phyloP scores from a whole-genome alignment of 1,139 yeast species.

The Geotrichum europaeum region DNA sequence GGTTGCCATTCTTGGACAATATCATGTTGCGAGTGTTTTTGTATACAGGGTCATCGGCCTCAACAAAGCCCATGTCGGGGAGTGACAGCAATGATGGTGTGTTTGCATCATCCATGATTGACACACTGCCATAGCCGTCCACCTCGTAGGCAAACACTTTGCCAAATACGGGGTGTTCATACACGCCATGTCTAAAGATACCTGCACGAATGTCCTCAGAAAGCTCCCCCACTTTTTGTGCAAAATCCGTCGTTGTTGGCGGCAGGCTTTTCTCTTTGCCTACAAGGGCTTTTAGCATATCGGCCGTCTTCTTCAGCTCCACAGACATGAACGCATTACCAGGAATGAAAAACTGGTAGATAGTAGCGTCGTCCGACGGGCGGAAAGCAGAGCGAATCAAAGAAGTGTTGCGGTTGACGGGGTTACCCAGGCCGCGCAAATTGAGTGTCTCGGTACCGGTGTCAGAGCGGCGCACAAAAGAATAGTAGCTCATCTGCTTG shows the following conservation, averaged over 20 bases:
- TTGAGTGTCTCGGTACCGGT: constrained; percentile 79
- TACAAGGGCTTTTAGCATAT: constrained; percentile 21
- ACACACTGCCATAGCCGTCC: constrained; percentile 74
- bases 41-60: constrained; percentile 51
- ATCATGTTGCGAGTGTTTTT: constrained; percentile 77
- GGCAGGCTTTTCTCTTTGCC: constrained; percentile 11
- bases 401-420: constrained; percentile 66
- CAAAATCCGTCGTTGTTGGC: constrained; percentile 22
- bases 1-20: constrained; percentile 63
- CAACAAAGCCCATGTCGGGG: constrained; percentile 70
- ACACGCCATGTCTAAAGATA: constrained; percentile 56
- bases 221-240: constrained; percentile 34
- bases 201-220: constrained; percentile 48
- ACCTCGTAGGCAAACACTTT: constrained; percentile 82
- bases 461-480: constrained; percentile 67
- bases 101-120: constrained; percentile 87
- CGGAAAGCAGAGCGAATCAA: constrained; percentile 79
- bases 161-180: constrained; percentile 64
- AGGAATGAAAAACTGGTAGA: constrained; percentile 74
- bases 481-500: constrained; percentile 44
- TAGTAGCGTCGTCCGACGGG: constrained; percentile 86
- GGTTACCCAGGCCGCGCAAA: constrained; percentile 74
- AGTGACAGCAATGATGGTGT: constrained; percentile 75
- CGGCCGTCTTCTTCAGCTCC: constrained; percentile 45
- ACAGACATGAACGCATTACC: constrained; percentile 75